Conservation (phyloP, 768 basidiomycete genomes). For the Xerocomellus dryophilus region DNA sequence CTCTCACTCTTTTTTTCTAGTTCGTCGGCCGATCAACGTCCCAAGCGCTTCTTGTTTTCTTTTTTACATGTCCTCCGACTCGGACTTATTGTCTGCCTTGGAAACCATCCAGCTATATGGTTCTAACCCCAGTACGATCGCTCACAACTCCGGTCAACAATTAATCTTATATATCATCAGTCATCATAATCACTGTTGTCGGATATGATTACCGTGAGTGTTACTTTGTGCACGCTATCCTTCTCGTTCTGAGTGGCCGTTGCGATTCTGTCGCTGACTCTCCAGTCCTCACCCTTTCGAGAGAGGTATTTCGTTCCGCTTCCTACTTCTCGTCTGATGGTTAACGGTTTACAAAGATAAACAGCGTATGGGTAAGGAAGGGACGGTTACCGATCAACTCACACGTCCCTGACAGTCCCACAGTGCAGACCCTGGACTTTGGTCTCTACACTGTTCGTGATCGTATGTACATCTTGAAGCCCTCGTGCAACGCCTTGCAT, state of each 20-base stretch:
- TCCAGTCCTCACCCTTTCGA: constrained; percentile 14
- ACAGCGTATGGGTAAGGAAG: constrained; percentile 12
- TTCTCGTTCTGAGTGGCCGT: neutral
- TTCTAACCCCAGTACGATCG: neutral
- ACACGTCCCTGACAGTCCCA: neutral
- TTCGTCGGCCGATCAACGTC: neutral
- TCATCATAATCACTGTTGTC: neutral
- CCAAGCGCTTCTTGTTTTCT: neutral
- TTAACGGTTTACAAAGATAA: constrained; percentile 5
- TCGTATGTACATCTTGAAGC: constrained; percentile 11
- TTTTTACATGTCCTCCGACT: constrained; percentile 4
- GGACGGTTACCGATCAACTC: neutral
- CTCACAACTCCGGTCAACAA: neutral
- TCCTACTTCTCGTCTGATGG: neutral
- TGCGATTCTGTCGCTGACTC: neutral
- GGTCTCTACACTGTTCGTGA: constrained; percentile 15
- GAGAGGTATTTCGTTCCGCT: constrained; percentile 8
- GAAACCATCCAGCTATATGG: neutral
- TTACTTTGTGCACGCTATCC: neutral
- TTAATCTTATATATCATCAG: neutral
- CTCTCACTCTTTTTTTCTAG: neutral
- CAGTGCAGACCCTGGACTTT: constrained; percentile 12
- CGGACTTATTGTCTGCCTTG: neutral
- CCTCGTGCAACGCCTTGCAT: neutral
- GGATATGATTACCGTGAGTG: constrained; percentile 11